A percentile compares a stretch with the other conserved stretches of the same genome.
These are phyloP conservation scores for Asterochloris sp. DNA, from an alignment of 139 green algal genomes.

Conservation along the genomic window DNA sequence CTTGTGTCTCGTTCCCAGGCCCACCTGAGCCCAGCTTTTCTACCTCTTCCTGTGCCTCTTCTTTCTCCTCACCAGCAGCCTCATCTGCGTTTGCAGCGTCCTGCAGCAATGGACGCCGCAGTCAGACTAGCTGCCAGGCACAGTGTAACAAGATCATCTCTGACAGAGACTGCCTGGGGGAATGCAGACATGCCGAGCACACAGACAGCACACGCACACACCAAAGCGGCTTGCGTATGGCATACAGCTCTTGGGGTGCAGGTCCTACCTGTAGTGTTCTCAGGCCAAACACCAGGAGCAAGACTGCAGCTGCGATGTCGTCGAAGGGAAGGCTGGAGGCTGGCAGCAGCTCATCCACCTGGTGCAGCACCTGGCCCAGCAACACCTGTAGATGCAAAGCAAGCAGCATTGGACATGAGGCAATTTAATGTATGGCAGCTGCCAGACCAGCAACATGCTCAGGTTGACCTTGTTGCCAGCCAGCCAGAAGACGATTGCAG, in stretches of 20 bases:
- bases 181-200: too few species aligned
- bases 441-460: too few species aligned
- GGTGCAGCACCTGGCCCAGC: constrained; percentile 65
- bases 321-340: constrained; percentile 68
- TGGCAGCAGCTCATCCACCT: constrained; percentile 79
- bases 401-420: too few species aligned
- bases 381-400: constrained; percentile 17
- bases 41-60: constrained; percentile 73
- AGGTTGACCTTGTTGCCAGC: too few species aligned
- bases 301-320: constrained; percentile 73
- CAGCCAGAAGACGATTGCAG: too few species aligned
- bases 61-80: constrained; percentile 68
- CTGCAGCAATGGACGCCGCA: constrained; percentile 8
- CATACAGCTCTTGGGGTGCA: neutral
- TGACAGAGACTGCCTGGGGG: too few species aligned
- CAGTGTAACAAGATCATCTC: too few species aligned
- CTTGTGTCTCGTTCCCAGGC: neutral
- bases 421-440: too few species aligned
- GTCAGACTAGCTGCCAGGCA: too few species aligned
- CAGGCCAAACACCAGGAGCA: constrained; percentile 89
- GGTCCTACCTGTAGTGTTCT: constrained; percentile 62
- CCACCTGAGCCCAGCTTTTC: constrained; percentile 31
- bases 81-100: constrained; percentile 59
- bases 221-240: too few species aligned
- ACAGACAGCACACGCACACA: too few species aligned